Evolutionary conservation across 352 stramenopile genomes (phyloP).

Genomic region (Phytopythium delawarense): DNA sequence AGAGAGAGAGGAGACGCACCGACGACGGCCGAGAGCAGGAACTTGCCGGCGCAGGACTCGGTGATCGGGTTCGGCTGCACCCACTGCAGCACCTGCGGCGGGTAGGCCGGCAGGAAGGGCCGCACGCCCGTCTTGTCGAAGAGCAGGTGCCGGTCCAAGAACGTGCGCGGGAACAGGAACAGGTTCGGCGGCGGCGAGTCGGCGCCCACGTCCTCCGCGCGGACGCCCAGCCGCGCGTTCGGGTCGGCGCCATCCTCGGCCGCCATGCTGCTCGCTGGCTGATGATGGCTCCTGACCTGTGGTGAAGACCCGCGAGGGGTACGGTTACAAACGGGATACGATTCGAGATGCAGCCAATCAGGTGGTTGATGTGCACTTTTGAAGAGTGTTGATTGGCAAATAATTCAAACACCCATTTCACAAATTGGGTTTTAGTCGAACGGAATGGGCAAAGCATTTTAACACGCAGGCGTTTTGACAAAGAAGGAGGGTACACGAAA

Average conservation of each 20-base stretch:
- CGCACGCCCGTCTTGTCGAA: slow-evolving; percentile 52
- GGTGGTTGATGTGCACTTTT: too few relatives aligned
- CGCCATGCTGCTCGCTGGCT: background rate
- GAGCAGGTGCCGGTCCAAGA: slow-evolving; percentile 42
- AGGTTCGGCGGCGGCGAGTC: slow-evolving; percentile 64
- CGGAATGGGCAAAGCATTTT: too few relatives aligned
- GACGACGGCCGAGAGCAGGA: slow-evolving; percentile 73
- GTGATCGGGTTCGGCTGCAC: slow-evolving; percentile 43
- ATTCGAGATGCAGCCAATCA: too few relatives aligned
- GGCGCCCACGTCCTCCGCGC: slow-evolving; percentile 48
- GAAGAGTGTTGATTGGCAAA: too few relatives aligned
- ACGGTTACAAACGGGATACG: too few relatives aligned
- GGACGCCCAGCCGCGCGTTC: slow-evolving; percentile 55
- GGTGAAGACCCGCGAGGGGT: background rate
- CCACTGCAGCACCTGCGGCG: slow-evolving; percentile 12
- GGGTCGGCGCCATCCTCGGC: slow-evolving; percentile 19
- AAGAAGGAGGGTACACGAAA: too few relatives aligned
- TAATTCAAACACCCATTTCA: too few relatives aligned
- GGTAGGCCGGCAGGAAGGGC: slow-evolving; percentile 67
- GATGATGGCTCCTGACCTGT: background rate
- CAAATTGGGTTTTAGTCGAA: too few relatives aligned
- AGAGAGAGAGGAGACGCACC: slow-evolving; percentile 28
- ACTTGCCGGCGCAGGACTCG: slow-evolving; percentile 80
- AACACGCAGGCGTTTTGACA: too few relatives aligned
- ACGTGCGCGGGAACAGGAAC: slow-evolving; percentile 74